Base-by-base conservation (phyloP, 2,329 filamentous ascomycete genomes). In the Botrytis fragariae region DNA sequence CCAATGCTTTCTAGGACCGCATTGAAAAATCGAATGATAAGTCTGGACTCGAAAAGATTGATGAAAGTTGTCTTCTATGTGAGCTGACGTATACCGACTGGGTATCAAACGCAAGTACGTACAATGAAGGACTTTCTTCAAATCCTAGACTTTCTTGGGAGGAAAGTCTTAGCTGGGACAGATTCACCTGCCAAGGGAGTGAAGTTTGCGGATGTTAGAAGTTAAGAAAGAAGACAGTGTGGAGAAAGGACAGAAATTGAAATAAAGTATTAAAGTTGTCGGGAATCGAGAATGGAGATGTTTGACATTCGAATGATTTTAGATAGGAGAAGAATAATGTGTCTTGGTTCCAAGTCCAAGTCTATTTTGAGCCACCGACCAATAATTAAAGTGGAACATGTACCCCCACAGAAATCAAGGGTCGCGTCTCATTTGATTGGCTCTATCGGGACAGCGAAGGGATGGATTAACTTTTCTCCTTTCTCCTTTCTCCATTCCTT, bases 241-340 rank as follows among this genome's bases (percentile, higher is more conserved):
- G 44, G 12, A 48, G 44, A 65, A 65, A 65, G 44, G 63, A 65
- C 29, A 9, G 60, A 42, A 62, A 62, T 39, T 51, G 65, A 29
- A 42, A 39, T 57, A 10, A 22, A 57, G 18, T 29, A 42, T 22
- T 29, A 29, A 51, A 68, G 35, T 54, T 22, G 64, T 54, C 64
- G 44, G 20, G 64, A 68, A 54, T 54, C 14, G 51, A 29, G n/a
- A 29, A 16, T 14, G 22, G 22, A n/a, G 48, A 51, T 25, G 51
- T 12, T 32, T 39, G 64, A 51, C n/a, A 68, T 39, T 54, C 29
- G 18, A n/a, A 35, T 57, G 6, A 32, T 37, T 65, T 29, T 45
- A 68, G 65, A 68, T 39, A 68, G 65, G 65, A 68, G 65, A 68
- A 42, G 25, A 48, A 35, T 37, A 35, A 44, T 29, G 37, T 42